Conservation (phyloP, 169 alveolate species). For the Ichthyophthirius multifiliis region DNA sequence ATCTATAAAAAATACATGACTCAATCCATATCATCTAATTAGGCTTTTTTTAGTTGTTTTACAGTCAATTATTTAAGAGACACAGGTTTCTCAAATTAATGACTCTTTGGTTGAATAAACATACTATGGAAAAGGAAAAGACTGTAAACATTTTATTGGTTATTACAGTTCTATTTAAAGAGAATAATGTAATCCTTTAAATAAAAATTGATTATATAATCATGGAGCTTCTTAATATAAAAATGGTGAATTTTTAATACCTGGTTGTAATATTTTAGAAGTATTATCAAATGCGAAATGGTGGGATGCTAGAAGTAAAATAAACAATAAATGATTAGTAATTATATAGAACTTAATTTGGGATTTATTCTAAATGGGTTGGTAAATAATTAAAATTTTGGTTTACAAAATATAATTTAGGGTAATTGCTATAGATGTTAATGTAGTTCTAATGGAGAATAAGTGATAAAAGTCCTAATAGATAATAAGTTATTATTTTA, state of each 20-base stretch:
- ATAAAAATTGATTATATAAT: neutral
- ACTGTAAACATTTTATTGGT: neutral
- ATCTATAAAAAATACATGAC: slow-evolving; percentile 57
- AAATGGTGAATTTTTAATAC: neutral
- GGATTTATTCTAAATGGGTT: neutral
- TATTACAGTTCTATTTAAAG: neutral
- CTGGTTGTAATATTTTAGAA: neutral
- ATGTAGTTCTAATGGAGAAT: too few species aligned
- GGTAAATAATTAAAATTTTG: neutral
- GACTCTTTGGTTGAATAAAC: neutral
- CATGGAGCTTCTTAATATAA: neutral
- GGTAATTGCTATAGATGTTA: too few species aligned
- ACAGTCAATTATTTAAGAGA: neutral
- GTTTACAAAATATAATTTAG: too few species aligned
- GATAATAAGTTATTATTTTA: too few species aligned
- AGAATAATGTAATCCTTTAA: neutral
- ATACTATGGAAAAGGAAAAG: neutral
- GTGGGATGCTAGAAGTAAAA: neutral
- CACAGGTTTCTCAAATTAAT: neutral
- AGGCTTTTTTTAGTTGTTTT: neutral
- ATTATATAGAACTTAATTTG: neutral
- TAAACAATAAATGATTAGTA: neutral
- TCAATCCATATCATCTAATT: slow-evolving; percentile 1
- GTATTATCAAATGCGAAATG: neutral
- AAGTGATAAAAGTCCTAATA: too few species aligned